Base-by-base conservation (phyloP, 148 eudicot genomes). In the Polygonum aviculare region DNA sequence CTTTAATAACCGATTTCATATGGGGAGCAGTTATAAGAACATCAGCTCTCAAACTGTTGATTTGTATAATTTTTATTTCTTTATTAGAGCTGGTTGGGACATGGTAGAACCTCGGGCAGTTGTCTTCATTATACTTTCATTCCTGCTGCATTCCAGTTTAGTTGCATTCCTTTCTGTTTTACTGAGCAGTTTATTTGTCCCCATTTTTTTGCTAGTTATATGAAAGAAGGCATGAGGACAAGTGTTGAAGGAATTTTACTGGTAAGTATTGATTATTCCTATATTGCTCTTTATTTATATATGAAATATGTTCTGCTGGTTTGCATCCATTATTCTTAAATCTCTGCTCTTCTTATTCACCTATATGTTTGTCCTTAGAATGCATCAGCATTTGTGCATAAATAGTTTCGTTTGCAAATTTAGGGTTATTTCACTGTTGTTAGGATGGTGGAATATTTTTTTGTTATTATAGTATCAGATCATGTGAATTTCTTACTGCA, bases 141-240 rank as follows among this genome's bases (percentile, higher is more conserved):
- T 18, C 8, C 19, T 7, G 26, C 7, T 57, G 35, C 2, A 10
- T 57, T 21, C 12, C 60, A 54, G 21, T 18, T 4, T 54, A 54
- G 8, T 19, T 15, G 63, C 31, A 22, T 57, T 21, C 12, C 21
- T 3, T 26, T 11, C 69, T 62, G 36, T 16, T 62, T 62, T 18
- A 62, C 12, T 26, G 38, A 62, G 39, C 69, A 62, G 31, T 26
- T 62, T 26, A 11, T 65, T 73, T 21, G 72, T 38, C 16, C 69
- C 47, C 47, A 52, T 19, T 81, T 50, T 12, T 76, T 71, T 75
- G 73, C 81, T 62, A 94, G 98, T 77, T 94, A 94, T 78, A 79
- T 79, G 83, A 94, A 90, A 80, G 98, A 94, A 84, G 98, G 98
- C 77, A 92, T 92, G 98, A 86, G 98, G 90, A 95, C 97, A 12